Base-by-base conservation (phyloP, 2,329 filamentous ascomycete species). In the Macroventuria anomochaeta region DNA sequence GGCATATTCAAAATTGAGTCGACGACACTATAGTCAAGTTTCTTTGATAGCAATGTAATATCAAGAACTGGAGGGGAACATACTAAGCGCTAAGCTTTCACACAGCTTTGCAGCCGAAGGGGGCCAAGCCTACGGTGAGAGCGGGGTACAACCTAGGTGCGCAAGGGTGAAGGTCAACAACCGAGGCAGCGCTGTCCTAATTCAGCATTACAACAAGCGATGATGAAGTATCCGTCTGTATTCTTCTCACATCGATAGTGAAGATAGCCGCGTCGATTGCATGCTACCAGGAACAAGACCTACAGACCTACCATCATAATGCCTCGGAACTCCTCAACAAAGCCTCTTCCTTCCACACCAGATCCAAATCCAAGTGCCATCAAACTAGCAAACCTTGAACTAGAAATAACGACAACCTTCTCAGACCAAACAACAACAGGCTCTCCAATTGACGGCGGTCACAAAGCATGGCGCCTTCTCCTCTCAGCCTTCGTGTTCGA, bases 401-500 rank as follows among this genome's bases (percentile, higher is more conserved):
- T n/a, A 13, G 18, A 25, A 17, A 20, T 28, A 10, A 13, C 12
- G 17, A 13, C 15, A 23, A 12, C 10, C 10, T 39, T 47, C 10
- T 10, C 39, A 28, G 29, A 37, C 23, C 50, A 61, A 39, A 36
- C 47, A 8, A 11, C 31, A 38, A 34, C 8, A 10, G 34, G 40
- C 3, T 55, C 61, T 12, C 46, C 61, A 7, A 53, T 59, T 10
- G 62, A 64, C 17, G 38, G 57, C 12, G 62, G 62, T 23, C 31
- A 13, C 3, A 28, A 38, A 46, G 81, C 82, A 18, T 83, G 80
- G 77, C 62, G 82, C 1, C 79, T 83, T 42, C 70, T 84, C 10
- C 71, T 75, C 8, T 78, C 78, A 2, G 79, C 77, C 51, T 82
- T 80, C 54, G 57, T 81, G 3, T 73, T 83, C 23, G 81, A 85